Percentiles rank a stretch among this genome's conserved stretches.
phyloP scores from a whole-genome alignment of 306 rosid species.

The Inga oerstediana region DNA sequence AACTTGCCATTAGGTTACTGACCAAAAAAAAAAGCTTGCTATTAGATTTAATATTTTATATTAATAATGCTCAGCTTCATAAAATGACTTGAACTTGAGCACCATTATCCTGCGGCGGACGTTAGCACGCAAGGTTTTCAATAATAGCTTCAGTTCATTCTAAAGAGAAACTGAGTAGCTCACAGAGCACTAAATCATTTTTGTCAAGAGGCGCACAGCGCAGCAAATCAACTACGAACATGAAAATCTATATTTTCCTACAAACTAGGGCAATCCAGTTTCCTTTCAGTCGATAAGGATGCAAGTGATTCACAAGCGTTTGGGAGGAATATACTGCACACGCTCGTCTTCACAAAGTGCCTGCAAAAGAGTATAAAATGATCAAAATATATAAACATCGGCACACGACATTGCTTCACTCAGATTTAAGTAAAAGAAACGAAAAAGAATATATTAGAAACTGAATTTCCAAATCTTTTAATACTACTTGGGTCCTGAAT shows the following conservation, averaged over 20 bases:
- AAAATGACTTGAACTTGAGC: neutral
- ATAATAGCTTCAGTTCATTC: neutral
- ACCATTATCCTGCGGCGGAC: neutral
- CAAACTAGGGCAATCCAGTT: neutral
- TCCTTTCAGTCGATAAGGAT: conserved; percentile 9
- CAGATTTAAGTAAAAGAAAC: neutral
- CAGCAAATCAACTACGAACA: conserved; percentile 17
- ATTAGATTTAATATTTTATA: no score
- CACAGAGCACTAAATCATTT: neutral
- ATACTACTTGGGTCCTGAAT: neutral
- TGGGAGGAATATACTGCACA: conserved; percentile 81
- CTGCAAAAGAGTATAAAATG: conserved; percentile 48
- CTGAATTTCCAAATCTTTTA: neutral
- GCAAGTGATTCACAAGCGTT: conserved; percentile 44
- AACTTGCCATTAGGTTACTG: neutral
- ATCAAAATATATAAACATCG: conserved; percentile 8
- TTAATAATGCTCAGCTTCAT: neutral
- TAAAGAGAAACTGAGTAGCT: neutral
- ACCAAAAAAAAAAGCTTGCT: no score
- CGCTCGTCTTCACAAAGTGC: conserved; percentile 70
- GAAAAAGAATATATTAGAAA: neutral
- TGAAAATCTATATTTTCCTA: conserved; percentile 12
- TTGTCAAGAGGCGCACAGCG: neutral
- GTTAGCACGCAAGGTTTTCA: neutral
- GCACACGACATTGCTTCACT: neutral